Evolutionary conservation across 768 basidiomycete species (phyloP).

Genomic region (Candolleomyces eurysporus): DNA sequence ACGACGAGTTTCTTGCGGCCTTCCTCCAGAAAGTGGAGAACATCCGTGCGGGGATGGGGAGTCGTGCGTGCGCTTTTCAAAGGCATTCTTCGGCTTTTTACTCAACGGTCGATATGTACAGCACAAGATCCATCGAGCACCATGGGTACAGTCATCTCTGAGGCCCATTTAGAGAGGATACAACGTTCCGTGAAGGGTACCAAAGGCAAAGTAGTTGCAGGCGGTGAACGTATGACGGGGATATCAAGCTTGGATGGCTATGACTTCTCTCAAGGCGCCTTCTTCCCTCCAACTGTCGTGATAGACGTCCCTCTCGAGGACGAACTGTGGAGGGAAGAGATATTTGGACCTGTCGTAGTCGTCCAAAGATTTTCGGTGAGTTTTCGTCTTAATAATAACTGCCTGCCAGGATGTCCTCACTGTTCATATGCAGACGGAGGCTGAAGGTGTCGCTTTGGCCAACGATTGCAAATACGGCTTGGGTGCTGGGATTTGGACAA

Average conservation of each 20-base stretch:
- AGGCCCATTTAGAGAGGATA: slow-evolving; percentile 61
- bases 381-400: neutral
- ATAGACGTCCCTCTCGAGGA: slow-evolving; percentile 53
- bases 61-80: slow-evolving; percentile 50
- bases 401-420: neutral
- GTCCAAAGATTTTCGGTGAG: slow-evolving; percentile 44
- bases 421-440: slow-evolving; percentile 44
- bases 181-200: slow-evolving; percentile 50
- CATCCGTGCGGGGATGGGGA: slow-evolving; percentile 70
- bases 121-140: slow-evolving; percentile 67
- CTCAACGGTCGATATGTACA: slow-evolving; percentile 24
- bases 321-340: slow-evolving; percentile 77
- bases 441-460: slow-evolving; percentile 65
- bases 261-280: slow-evolving; percentile 68
- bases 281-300: slow-evolving; percentile 81
- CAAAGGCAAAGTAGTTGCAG: slow-evolving; percentile 51
- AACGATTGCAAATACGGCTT: slow-evolving; percentile 80
- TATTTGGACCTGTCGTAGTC: slow-evolving; percentile 85
- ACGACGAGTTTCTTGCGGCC: slow-evolving; percentile 60
- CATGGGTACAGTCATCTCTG: slow-evolving; percentile 82
- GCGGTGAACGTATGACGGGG: slow-evolving; percentile 66
- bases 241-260: slow-evolving; percentile 65
- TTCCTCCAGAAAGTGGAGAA: slow-evolving; percentile 63
- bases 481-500: slow-evolving; percentile 81
- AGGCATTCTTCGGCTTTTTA: neutral